phyloP scores from a whole-genome alignment of 2,329 filamentous ascomycete species.

The Phialophora chinensis region DNA sequence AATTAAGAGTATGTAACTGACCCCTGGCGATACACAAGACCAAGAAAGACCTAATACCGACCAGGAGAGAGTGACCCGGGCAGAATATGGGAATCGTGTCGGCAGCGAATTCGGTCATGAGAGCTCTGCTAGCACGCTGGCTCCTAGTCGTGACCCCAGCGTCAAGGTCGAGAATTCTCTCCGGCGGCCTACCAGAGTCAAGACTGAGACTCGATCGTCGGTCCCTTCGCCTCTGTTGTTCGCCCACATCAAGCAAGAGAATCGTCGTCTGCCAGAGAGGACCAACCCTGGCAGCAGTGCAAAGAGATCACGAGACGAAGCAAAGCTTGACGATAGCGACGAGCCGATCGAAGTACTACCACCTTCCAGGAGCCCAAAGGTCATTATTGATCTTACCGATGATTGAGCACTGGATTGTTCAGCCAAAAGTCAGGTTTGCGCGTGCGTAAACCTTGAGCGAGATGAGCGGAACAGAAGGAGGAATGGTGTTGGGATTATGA shows the following conservation, averaged over 20 bases:
- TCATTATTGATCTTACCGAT: conserved; percentile 28
- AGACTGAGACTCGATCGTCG: not conserved
- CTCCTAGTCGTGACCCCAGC: not conserved
- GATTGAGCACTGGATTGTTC: conserved; percentile 5
- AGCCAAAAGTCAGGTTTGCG: not conserved
- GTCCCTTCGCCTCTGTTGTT: not conserved
- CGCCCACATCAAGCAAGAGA: not conserved
- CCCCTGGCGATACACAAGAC: not conserved
- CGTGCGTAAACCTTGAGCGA: not conserved
- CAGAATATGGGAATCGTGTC: not conserved
- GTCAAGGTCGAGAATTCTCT: not conserved
- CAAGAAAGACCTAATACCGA: not conserved
- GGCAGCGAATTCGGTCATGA: not conserved
- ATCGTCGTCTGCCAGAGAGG: not conserved
- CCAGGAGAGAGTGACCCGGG: conserved; percentile 9
- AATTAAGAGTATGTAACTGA: conserved; percentile 1
- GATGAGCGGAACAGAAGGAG: not conserved
- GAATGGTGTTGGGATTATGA: not conserved
- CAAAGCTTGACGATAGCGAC: conserved; percentile 21
- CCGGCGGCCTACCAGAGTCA: not conserved
- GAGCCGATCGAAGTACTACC: conserved; percentile 15
- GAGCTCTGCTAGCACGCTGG: not conserved
- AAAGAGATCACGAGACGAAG: conserved; percentile 3
- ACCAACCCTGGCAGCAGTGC: not conserved
- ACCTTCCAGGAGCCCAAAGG: conserved; percentile 6